Evolutionary conservation across 2,329 filamentous ascomycete species (phyloP).

Genomic region (Helotiales sp.): DNA sequence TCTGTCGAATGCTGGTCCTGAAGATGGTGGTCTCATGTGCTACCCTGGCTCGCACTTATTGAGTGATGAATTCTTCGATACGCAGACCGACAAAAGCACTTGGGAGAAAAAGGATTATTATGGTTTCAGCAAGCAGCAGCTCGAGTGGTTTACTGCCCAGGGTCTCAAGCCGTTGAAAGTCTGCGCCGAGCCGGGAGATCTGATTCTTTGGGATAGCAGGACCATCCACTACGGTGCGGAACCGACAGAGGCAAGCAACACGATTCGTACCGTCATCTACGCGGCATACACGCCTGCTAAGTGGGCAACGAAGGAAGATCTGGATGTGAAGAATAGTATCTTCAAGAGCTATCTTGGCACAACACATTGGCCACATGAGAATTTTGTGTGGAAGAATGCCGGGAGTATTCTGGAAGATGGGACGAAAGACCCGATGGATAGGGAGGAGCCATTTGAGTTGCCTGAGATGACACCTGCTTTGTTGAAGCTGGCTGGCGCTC

Average conservation of each 20-base stretch:
- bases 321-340: slow-evolving; percentile 36
- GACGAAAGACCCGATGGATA: slow-evolving; percentile 32
- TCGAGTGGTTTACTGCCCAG: slow-evolving; percentile 44
- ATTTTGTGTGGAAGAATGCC: slow-evolving; percentile 28
- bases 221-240: slow-evolving; percentile 46
- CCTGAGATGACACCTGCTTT: slow-evolving; percentile 38
- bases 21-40: slow-evolving; percentile 47
- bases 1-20: slow-evolving; percentile 43
- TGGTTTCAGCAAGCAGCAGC: slow-evolving; percentile 40
- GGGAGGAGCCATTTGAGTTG: slow-evolving; percentile 36
- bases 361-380: slow-evolving; percentile 45
- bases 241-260: slow-evolving; percentile 35
- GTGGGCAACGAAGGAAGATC: slow-evolving; percentile 39
- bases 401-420: slow-evolving; percentile 33
- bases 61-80: slow-evolving; percentile 44
- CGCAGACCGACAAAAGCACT: slow-evolving; percentile 31
- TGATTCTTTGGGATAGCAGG: slow-evolving; percentile 48
- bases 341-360: slow-evolving; percentile 40
- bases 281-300: slow-evolving; percentile 47
- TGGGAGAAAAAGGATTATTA: slow-evolving; percentile 39
- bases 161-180: slow-evolving; percentile 44
- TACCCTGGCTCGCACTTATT: slow-evolving; percentile 42
- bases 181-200: slow-evolving; percentile 45
- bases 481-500: slow-evolving; percentile 41
- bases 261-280: slow-evolving; percentile 46